phyloP scores from a whole-genome alignment of 768 basidiomycete species.

The Podaxis sp. region DNA sequence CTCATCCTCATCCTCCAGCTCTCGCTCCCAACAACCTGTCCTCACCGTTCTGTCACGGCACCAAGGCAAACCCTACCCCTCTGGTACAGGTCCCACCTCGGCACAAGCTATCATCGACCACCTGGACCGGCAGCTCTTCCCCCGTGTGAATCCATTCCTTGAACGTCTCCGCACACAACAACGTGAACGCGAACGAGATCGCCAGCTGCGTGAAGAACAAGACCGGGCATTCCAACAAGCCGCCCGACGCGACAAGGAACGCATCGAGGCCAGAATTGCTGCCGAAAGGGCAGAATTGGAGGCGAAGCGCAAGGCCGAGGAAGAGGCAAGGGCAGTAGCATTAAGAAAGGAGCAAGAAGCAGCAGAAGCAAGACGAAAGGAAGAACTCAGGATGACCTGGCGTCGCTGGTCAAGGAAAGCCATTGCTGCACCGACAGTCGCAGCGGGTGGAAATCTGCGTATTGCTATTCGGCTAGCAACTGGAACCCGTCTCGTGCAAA shows the following conservation, averaged over 20 bases:
- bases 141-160: slow-evolving; percentile 77
- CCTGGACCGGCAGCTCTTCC: slow-evolving; percentile 67
- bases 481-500: slow-evolving; percentile 54
- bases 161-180: slow-evolving; percentile 48
- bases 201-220: slow-evolving; percentile 72
- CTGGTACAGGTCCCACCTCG: slow-evolving; percentile 49
- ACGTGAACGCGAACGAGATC: slow-evolving; percentile 47
- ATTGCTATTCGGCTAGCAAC: slow-evolving; percentile 52
- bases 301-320: slow-evolving; percentile 32
- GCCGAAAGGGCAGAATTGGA: slow-evolving; percentile 31
- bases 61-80: slow-evolving; percentile 52
- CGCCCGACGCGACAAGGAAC: slow-evolving; percentile 61
- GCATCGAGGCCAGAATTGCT: slow-evolving; percentile 51
- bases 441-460: slow-evolving; percentile 27
- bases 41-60: slow-evolving; percentile 86
- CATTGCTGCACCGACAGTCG: slow-evolving; percentile 27
- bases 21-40: slow-evolving; percentile 31
- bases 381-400: slow-evolving; percentile 50
- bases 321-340: slow-evolving; percentile 22
- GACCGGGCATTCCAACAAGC: slow-evolving; percentile 74
- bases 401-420: slow-evolving; percentile 52
- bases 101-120: slow-evolving; percentile 60
- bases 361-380: slow-evolving; percentile 24
- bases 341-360: slow-evolving; percentile 21
- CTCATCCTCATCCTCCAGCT: slow-evolving; percentile 27